Conservation (phyloP, 768 basidiomycete species). For the Auriscalpium orientale region DNA sequence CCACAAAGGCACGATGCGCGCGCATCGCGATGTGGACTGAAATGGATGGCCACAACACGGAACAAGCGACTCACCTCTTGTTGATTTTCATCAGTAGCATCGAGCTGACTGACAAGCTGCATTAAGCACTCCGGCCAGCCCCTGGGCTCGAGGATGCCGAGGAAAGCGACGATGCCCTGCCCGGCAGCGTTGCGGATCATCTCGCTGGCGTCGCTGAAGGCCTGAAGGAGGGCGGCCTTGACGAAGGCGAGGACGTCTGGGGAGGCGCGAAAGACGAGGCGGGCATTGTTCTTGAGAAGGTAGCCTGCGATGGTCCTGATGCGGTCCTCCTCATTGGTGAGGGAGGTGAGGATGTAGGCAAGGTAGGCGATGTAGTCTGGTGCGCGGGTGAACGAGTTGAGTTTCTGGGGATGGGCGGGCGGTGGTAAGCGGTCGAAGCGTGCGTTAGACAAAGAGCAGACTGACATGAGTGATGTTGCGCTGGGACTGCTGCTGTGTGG, state of each 20-base stretch:
- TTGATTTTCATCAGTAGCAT: conserved; percentile 62
- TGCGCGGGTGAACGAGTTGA: conserved; percentile 77
- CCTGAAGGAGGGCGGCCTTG: conserved; percentile 68
- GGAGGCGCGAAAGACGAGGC: conserved; percentile 62
- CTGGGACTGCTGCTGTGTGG: conserved; percentile 64
- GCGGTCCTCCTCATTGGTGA: conserved; percentile 81
- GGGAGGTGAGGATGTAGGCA: conserved; percentile 79
- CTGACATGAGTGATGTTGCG: conserved; percentile 75
- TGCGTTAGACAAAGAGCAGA: conserved; percentile 12
- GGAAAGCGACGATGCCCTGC: conserved; percentile 85
- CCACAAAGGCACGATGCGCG: no score
- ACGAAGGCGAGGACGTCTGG: conserved; percentile 64
- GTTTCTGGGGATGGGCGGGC: conserved; percentile 48
- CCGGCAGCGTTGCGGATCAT: conserved; percentile 94
- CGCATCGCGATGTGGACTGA: no score
- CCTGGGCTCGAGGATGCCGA: conserved; percentile 80
- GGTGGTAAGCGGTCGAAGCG: conserved; percentile 14
- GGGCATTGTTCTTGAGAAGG: conserved; percentile 92
- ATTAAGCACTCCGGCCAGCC: conserved; percentile 95
- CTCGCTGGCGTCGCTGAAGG: conserved; percentile 72
- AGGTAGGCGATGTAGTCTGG: conserved; percentile 96
- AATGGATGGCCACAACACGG: no score
- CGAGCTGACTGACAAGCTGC: conserved; percentile 73
- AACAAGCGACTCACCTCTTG: conserved; percentile 65
- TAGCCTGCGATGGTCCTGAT: conserved; percentile 95